Evolutionary conservation across 73 alveolate genomes (phyloP).

Genomic region (Tetrahymena malaccensis): DNA sequence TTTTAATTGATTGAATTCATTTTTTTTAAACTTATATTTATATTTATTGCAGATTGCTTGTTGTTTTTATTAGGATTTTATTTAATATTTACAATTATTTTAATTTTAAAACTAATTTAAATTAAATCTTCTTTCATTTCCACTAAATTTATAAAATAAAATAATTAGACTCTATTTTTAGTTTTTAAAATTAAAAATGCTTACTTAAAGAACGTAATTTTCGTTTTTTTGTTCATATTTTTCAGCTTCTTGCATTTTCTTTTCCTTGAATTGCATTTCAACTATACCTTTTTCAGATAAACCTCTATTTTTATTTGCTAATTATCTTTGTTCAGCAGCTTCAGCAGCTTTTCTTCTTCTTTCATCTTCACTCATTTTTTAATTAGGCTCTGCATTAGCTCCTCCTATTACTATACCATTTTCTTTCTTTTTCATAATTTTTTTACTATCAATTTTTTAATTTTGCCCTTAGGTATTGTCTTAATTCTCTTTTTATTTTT

Average conservation of each 20-base stretch:
- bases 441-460: not conserved
- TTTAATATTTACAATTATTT: not conserved
- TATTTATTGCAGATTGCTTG: not conserved
- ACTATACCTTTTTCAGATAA: not conserved
- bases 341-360: not conserved
- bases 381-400: not conserved
- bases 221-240: not conserved
- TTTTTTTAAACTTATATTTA: no score
- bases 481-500: not conserved
- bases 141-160: not conserved
- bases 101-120: no score
- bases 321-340: not conserved
- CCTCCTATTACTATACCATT: not conserved
- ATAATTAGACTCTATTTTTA: no score
- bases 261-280: not conserved
- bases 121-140: not conserved
- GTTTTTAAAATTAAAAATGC: no score
- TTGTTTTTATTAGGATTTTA: not conserved
- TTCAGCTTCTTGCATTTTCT: not conserved
- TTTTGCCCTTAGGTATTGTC: not conserved
- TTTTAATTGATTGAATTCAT: not conserved
- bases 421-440: not conserved
- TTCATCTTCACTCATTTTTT: not conserved
- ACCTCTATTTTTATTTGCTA: not conserved
- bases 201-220: not conserved